Evolutionary conservation across 2,329 filamentous ascomycete genomes (phyloP).

Genomic region (Ceratocystis diversiconidia): DNA sequence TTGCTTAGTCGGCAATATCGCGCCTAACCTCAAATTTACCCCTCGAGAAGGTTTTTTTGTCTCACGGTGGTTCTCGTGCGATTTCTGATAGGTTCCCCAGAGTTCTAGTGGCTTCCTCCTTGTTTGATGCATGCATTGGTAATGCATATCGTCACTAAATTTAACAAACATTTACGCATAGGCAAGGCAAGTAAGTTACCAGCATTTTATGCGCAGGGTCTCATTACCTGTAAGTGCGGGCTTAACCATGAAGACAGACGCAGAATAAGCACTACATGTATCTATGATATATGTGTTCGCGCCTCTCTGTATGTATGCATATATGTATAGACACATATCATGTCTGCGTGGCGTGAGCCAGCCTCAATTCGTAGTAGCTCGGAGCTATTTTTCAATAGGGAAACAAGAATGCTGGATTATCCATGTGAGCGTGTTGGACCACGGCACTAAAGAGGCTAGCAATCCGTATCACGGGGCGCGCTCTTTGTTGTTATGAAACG

Average conservation of each 20-base stretch:
- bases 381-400: no score
- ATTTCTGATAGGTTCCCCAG: background rate
- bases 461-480: background rate
- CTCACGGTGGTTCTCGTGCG: background rate
- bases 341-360: background rate
- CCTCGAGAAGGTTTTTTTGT: background rate
- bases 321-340: background rate
- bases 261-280: background rate
- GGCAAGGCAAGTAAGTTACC: background rate
- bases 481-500: background rate
- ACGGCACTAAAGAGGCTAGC: no score
- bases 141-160: background rate
- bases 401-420: background rate
- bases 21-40: background rate
- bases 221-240: background rate
- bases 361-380: background rate
- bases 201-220: background rate
- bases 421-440: no score
- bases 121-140: background rate
- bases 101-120: constrained; percentile 2
- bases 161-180: background rate
- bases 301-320: background rate
- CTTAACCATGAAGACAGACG: background rate
- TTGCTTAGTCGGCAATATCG: background rate
- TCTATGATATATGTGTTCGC: background rate